These are phyloP conservation scores for Crithidia sp. DNA, from an alignment of 208 protist genomes.

Conservation along the genomic window DNA sequence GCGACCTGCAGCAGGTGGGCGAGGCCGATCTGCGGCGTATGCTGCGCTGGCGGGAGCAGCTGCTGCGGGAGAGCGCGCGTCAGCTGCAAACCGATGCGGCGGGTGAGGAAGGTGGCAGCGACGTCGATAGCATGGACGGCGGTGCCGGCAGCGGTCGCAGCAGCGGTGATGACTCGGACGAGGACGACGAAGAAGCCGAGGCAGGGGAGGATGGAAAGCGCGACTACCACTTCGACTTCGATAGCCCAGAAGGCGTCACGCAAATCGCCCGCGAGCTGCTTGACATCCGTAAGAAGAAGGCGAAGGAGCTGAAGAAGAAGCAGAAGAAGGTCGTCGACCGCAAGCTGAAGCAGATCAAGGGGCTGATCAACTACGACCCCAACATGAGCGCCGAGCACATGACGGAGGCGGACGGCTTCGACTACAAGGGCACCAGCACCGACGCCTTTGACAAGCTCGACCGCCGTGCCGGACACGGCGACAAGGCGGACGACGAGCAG, in stretches of 20 bases:
- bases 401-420: conserved; percentile 72
- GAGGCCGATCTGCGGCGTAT: conserved; percentile 93
- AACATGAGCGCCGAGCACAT: conserved; percentile 71
- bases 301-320: conserved; percentile 91
- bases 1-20: conserved; percentile 95
- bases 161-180: conserved; percentile 8
- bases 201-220: conserved; percentile 37
- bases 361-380: conserved; percentile 94
- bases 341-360: conserved; percentile 93
- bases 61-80: conserved; percentile 70
- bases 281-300: conserved; percentile 81
- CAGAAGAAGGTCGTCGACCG: conserved; percentile 93
- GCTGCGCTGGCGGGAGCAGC: conserved; percentile 94
- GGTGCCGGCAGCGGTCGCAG: conserved; percentile 32
- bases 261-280: conserved; percentile 88
- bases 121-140: conserved; percentile 36
- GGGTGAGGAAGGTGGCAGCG: conserved; percentile 26
- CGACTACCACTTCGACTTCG: conserved; percentile 65
- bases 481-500: conserved; percentile 11
- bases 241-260: conserved; percentile 81
- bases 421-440: conserved; percentile 29
- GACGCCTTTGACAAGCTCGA: conserved; percentile 29
- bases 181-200: conserved; percentile 38
- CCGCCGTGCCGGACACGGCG: conserved; percentile 1
- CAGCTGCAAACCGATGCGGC: conserved; percentile 18